These are phyloP conservation scores for Colletotrichum sp. DNA, from an alignment of 2,329 filamentous ascomycete species.

Conservation along the genomic window DNA sequence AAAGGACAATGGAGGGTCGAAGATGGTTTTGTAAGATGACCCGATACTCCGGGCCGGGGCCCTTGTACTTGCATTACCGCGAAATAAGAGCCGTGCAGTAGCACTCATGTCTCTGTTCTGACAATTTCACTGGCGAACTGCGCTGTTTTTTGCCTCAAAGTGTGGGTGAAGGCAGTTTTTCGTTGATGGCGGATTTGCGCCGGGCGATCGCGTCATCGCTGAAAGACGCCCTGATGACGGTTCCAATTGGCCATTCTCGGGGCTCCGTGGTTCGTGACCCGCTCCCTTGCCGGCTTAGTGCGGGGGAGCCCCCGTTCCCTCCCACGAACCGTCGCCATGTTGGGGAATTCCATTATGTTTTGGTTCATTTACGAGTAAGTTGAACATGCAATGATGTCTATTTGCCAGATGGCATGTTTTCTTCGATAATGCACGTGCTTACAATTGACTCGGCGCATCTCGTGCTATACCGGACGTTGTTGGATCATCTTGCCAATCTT, in stretches of 20 bases:
- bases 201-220: constrained; percentile 17
- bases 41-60: background rate
- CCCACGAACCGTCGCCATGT: background rate
- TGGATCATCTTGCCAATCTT: background rate
- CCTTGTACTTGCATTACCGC: constrained; percentile 8
- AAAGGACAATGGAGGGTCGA: background rate
- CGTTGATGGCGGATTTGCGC: constrained; percentile 16
- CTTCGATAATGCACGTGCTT: background rate
- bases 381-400: background rate
- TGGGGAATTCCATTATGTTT: background rate
- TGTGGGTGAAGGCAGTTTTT: background rate
- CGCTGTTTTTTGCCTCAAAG: background rate
- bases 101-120: background rate
- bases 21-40: background rate
- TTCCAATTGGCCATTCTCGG: constrained; percentile 4
- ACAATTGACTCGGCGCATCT: background rate
- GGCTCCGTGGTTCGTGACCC: background rate
- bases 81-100: background rate
- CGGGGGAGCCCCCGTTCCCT: background rate
- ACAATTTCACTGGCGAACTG: background rate
- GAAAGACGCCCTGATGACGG: background rate
- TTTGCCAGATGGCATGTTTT: background rate
- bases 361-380: background rate
- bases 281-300: background rate
- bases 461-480: background rate